Percentiles rank a stretch among this genome's conserved stretches.
Conservation (phyloP, 2,329 filamentous ascomycete species). For the Fusarium agapanthi region DNA sequence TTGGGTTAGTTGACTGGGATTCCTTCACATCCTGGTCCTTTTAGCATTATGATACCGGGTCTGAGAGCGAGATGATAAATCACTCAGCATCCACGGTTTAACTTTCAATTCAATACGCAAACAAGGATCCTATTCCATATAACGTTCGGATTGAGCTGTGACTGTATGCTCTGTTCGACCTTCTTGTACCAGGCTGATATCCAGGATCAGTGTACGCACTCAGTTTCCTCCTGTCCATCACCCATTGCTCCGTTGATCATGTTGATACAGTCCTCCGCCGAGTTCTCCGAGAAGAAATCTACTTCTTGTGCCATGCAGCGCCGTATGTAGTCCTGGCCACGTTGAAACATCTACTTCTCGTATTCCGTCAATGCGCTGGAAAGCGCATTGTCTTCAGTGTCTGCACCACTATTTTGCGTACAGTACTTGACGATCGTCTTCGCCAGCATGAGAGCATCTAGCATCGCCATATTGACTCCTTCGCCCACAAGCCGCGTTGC, state of each 20-base stretch:
- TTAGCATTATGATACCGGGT: constrained; percentile 22
- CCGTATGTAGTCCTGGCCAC: background rate
- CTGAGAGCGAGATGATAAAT: constrained; percentile 34
- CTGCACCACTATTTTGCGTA: rapidly evolving
- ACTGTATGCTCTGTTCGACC: rapidly evolving
- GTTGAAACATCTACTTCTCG: background rate
- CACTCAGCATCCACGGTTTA: constrained; percentile 31
- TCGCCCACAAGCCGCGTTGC: constrained; percentile 62
- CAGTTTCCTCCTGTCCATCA: background rate
- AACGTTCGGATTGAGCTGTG: background rate
- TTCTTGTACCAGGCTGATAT: rapidly evolving
- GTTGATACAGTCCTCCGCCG: background rate
- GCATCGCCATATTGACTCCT: constrained; percentile 63
- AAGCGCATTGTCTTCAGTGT: rapidly evolving
- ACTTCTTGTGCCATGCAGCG: background rate
- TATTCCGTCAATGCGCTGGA: background rate
- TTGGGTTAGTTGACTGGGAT: background rate
- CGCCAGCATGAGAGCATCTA: constrained; percentile 56
- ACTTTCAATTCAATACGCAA: constrained; percentile 17
- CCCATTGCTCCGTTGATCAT: background rate
- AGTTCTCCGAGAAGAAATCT: background rate
- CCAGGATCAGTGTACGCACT: too few species aligned
- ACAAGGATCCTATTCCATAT: constrained; percentile 1
- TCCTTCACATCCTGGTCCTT: background rate
- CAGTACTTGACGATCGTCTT: constrained; percentile 42